Conservation (phyloP, 306 rosid genomes). For the Pyrus pyrifolia region DNA sequence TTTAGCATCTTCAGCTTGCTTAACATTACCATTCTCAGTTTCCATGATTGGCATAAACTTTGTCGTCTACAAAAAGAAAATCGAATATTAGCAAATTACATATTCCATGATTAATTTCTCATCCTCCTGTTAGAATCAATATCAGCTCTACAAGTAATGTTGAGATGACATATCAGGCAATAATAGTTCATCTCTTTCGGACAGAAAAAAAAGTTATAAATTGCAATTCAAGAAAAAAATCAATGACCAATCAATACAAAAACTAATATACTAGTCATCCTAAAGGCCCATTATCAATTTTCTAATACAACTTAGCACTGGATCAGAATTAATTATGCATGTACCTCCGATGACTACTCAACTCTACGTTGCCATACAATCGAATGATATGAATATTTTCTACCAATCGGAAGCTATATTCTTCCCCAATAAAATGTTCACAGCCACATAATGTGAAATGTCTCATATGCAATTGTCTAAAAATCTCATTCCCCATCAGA, state of each 20-base stretch:
- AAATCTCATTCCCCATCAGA: not conserved
- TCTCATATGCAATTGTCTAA: not conserved
- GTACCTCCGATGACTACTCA: not conserved
- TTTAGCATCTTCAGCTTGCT: constrained; percentile 75
- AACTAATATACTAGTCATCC: not conserved
- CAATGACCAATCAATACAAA: not conserved
- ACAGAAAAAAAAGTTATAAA: not conserved
- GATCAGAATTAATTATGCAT: not conserved
- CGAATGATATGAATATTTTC: not conserved
- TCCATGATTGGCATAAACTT: constrained; percentile 49
- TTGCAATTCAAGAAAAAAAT: not conserved
- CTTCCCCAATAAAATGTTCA: not conserved
- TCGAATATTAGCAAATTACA: constrained; percentile 29
- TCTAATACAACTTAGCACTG: not conserved
- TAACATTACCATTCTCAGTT: constrained; percentile 36
- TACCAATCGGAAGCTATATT: not conserved
- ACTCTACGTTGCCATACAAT: not conserved
- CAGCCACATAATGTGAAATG: not conserved
- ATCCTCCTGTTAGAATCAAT: constrained; percentile 11
- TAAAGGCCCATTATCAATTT: not conserved
- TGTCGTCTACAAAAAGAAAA: constrained; percentile 17
- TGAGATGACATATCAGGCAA: not conserved
- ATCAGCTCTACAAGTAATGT: constrained; percentile 3
- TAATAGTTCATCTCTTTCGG: not conserved
- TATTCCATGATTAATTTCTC: constrained; percentile 6